Evolutionary conservation across 75 land plant species (phyloP).

Genomic region (Cunninghamia lanceolata): DNA sequence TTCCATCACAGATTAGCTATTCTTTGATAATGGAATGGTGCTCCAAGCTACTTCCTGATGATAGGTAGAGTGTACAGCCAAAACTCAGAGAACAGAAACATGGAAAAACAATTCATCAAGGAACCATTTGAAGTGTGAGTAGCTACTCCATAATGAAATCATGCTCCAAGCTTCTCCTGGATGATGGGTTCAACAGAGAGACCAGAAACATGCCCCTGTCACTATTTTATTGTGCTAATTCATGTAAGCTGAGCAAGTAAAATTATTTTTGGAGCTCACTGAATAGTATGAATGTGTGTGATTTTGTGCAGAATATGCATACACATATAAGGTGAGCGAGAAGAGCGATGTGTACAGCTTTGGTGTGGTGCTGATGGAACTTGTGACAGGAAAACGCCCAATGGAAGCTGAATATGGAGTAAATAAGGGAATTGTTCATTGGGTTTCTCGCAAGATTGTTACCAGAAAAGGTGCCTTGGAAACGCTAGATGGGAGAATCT

Average conservation of each 20-base stretch:
- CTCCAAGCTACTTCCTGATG: too few species aligned
- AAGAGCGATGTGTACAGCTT: slow-evolving; percentile 82
- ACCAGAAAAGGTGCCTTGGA: slow-evolving; percentile 47
- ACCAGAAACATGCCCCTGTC: too few species aligned
- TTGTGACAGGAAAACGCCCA: slow-evolving; percentile 64
- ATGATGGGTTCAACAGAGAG: too few species aligned
- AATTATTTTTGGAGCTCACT: neutral
- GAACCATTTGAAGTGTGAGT: too few species aligned
- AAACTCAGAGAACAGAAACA: too few species aligned
- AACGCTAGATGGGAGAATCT: slow-evolving; percentile 49
- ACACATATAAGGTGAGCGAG: slow-evolving; percentile 58
- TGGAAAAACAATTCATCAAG: too few species aligned
- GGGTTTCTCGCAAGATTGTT: slow-evolving; percentile 48
- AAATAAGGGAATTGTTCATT: slow-evolving; percentile 52
- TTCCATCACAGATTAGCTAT: too few species aligned
- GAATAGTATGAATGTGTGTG: neutral
- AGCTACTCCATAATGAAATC: too few species aligned
- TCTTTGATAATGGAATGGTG: too few species aligned
- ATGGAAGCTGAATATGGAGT: slow-evolving; percentile 67
- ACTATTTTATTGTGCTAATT: neutral
- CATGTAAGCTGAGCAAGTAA: neutral
- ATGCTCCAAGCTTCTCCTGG: too few species aligned
- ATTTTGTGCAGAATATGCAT: slow-evolving; percentile 54
- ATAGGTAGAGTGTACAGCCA: too few species aligned
- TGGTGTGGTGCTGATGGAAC: slow-evolving; percentile 68